Evolutionary conservation across 176 grass and related monocot genomes (phyloP), one percentile per base, ranked within the genome.

Genomic region (Hordeum marinum): DNA sequence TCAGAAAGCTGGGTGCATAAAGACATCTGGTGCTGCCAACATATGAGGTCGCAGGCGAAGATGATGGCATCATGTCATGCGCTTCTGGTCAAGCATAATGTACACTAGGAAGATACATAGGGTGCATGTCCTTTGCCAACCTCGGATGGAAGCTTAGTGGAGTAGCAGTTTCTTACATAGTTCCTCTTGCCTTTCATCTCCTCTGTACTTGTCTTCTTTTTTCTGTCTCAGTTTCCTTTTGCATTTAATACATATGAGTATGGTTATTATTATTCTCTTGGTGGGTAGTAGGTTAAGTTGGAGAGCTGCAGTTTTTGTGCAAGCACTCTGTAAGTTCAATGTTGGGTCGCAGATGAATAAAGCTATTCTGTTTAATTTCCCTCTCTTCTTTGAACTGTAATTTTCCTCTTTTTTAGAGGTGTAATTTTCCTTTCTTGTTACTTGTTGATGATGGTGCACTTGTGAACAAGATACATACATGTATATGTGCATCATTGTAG

Each of bases 291-390:
- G 84, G 87, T 81, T 87, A 77, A 62, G 85, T 27, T 75, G 65
- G 72, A 85, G 85, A 68, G 91, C 77, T 93, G 91, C 88, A 90
- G 80, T 93, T 90, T 74, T 74, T 74, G 42, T 74, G 71, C 71
- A 74, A 31, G 41, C 24, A 7, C 42, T 74, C 41, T 50, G 70
- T 73, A 74, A 74, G 24, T 74, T 74, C 42, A 74, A 74, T 74
- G 24, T 27, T 8, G 1, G 71, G 17, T 50, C 42, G 25, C 71
- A 74, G 42, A 74, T 73, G 71, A 74, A 74, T 74, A 74, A 74
- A 48, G 13, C 42, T 74, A 50, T 74, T 43, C 85, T 90, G 72
- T 54, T 87, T 63, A 8, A 72, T 84, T 87, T 74, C 55, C 74
- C 80, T 61, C 14, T 52, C 7, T 14, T 48, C 1, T 52, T 52